Percentiles rank a stretch among this genome's conserved stretches.
phyloP scores from a whole-genome alignment of 768 basidiomycete genomes.

The Boletus insuetus region DNA sequence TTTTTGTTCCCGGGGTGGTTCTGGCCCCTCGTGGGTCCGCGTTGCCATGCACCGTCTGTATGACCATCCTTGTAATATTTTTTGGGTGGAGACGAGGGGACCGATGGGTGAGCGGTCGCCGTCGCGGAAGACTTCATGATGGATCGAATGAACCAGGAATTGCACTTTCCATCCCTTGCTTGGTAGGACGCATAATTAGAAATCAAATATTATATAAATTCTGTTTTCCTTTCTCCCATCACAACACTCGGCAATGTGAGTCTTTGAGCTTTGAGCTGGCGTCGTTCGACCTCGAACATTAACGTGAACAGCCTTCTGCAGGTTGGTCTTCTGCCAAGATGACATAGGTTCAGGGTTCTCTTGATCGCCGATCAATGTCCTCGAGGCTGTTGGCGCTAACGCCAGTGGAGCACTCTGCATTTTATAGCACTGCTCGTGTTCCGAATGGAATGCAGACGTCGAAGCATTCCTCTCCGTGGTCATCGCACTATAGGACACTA shows the following conservation, averaged over 20 bases:
- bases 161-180: background rate
- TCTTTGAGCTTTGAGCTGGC: too few species aligned
- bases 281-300: too few species aligned
- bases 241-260: too few species aligned
- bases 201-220: constrained; percentile 4
- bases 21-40: background rate
- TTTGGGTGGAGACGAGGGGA: background rate
- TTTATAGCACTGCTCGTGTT: background rate
- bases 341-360: background rate
- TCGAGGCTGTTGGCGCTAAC: background rate
- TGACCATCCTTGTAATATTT: constrained; percentile 2
- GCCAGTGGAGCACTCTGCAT: background rate
- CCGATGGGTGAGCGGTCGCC: constrained; percentile 1
- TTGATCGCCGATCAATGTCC: background rate
- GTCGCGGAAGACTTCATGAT: constrained; percentile 1
- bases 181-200: background rate
- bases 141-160: background rate
- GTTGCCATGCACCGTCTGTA: background rate
- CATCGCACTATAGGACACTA: background rate
- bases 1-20: background rate
- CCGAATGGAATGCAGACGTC: background rate
- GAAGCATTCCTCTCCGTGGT: background rate
- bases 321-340: background rate
- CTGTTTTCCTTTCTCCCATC: too few species aligned
- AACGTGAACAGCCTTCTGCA: too few species aligned